A percentile compares a stretch with the other conserved stretches of the same genome.
Conservation (phyloP, 2,329 filamentous ascomycete genomes). For the Metarhizium rileyi region DNA sequence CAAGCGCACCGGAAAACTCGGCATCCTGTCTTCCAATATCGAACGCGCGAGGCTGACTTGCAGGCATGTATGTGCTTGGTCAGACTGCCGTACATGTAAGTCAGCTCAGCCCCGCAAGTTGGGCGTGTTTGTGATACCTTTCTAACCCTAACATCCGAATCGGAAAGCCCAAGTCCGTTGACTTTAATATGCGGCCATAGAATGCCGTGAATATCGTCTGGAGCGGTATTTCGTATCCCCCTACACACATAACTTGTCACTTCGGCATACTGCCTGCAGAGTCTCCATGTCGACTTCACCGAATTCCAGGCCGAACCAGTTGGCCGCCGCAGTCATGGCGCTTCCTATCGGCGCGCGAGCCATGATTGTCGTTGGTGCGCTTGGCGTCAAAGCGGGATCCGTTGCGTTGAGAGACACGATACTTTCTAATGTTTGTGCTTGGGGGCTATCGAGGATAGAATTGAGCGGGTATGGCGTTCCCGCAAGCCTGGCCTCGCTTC, state of each 20-base stretch:
- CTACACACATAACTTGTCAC: neutral
- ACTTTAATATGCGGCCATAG: too few relatives aligned
- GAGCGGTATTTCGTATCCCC: neutral
- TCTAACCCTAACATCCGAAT: too few relatives aligned
- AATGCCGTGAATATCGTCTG: neutral
- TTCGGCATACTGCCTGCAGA: neutral
- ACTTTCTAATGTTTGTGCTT: neutral
- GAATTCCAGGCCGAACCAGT: neutral
- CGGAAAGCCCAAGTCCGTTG: too few relatives aligned
- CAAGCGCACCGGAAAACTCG: too few relatives aligned
- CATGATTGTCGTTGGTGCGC: neutral
- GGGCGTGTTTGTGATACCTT: too few relatives aligned
- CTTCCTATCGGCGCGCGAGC: neutral
- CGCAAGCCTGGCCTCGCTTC: neutral
- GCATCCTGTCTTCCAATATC: too few relatives aligned
- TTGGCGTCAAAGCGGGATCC: neutral
- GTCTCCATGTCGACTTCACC: neutral
- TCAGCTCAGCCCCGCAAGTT: too few relatives aligned
- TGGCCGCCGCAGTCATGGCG: neutral
- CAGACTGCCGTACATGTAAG: too few relatives aligned
- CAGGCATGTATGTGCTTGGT: too few relatives aligned
- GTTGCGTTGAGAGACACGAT: neutral
- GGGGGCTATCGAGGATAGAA: neutral
- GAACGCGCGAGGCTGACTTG: too few relatives aligned
- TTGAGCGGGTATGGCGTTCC: neutral